These are phyloP conservation scores for Myrica gale DNA, from an alignment of 306 rosid species.

Conservation along the genomic window DNA sequence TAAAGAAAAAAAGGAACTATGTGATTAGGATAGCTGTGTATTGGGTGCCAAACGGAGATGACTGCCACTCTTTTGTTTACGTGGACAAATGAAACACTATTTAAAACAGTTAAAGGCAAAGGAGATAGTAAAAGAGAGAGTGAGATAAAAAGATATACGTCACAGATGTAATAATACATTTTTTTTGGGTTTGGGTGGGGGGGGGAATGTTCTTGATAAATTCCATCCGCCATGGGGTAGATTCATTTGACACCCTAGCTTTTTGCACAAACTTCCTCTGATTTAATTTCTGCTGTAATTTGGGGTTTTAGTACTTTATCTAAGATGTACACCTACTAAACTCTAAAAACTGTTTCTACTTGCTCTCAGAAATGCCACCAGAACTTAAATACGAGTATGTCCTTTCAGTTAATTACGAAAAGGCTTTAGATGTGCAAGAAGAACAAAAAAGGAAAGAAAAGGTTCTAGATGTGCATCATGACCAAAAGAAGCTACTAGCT, in stretches of 20 bases:
- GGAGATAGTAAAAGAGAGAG: neutral
- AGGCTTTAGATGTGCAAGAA: neutral
- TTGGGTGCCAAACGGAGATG: neutral
- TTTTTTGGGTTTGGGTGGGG: too few species aligned
- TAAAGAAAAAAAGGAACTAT: neutral
- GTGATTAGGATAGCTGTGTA: neutral
- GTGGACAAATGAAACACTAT: neutral
- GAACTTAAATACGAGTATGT: neutral
- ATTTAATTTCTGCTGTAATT: neutral
- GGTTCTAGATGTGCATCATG: neutral
- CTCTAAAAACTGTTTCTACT: neutral
- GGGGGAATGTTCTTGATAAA: neutral
- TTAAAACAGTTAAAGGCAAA: neutral
- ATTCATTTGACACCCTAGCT: neutral
- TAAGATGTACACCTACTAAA: neutral
- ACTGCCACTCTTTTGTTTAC: neutral
- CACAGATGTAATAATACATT: neutral
- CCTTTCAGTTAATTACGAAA: neutral
- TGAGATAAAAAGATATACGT: neutral
- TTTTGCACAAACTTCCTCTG: neutral
- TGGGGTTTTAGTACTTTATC: neutral
- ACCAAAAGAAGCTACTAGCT: neutral
- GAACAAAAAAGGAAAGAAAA: too few species aligned
- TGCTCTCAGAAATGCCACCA: neutral
- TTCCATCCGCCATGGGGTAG: neutral